phyloP scores from a whole-genome alignment of 768 basidiomycete genomes.

The Hygrophorus pudorinus region DNA sequence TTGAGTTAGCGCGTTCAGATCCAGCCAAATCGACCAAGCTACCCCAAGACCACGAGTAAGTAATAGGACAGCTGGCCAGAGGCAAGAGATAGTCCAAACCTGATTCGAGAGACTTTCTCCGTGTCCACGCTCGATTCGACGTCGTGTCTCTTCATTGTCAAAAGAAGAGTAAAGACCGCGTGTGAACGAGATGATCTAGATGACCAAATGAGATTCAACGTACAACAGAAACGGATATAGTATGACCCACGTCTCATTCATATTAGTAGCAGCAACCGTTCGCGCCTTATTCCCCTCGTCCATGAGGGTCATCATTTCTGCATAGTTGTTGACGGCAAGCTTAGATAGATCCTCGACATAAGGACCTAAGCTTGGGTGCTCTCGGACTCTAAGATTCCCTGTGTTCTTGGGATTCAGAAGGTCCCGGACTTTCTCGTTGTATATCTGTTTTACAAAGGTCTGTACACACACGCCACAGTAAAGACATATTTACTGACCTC shows the following conservation, averaged over 20 bases:
- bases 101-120: constrained; percentile 98
- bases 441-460: constrained; percentile 44
- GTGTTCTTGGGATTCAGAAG: constrained; percentile 95
- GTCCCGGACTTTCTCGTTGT: constrained; percentile 97
- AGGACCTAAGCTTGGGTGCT: constrained; percentile 93
- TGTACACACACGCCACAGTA: not conserved
- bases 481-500: constrained; percentile 41
- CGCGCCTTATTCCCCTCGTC: constrained; percentile 99
- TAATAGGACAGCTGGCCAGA: not conserved
- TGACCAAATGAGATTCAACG: constrained; percentile 1
- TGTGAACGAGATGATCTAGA: constrained; percentile 89
- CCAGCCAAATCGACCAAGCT: constrained; percentile 95
- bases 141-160: constrained; percentile 90
- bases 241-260: constrained; percentile 87
- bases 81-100: constrained; percentile 29
- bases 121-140: constrained; percentile 78
- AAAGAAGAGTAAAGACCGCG: constrained; percentile 92
- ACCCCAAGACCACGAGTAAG: constrained; percentile 3
- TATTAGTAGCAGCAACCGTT: constrained; percentile 97
- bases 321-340: constrained; percentile 82
- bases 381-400: constrained; percentile 91
- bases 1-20: constrained; percentile 94
- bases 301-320: constrained; percentile 99
- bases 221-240: constrained; percentile 3
- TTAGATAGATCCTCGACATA: constrained; percentile 98